Percentiles rank a stretch among this genome's conserved stretches.
These are phyloP conservation scores for Hanseniaspora valbyensis DNA, from an alignment of 805 yeast species.

Conservation along the genomic window DNA sequence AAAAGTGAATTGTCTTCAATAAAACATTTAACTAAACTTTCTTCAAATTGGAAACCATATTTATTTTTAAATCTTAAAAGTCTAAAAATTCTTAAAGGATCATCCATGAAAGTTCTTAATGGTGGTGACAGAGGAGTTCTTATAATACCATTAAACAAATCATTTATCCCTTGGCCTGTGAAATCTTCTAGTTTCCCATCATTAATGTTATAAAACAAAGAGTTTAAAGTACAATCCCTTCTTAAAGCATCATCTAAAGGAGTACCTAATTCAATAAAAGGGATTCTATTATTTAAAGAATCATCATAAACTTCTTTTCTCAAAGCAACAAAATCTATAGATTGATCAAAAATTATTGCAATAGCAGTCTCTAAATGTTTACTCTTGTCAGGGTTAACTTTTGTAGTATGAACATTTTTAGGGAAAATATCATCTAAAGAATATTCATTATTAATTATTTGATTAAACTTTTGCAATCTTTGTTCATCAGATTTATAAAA, in stretches of 20 bases:
- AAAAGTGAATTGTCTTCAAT: constrained; percentile 58
- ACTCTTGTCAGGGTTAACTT: constrained; percentile 86
- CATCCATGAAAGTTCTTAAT: constrained; percentile 75
- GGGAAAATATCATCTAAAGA: not conserved
- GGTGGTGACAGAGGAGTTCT: constrained; percentile 79
- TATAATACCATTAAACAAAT: constrained; percentile 56
- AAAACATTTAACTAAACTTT: constrained; percentile 31
- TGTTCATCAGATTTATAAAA: constrained; percentile 22
- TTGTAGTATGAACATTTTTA: constrained; percentile 62
- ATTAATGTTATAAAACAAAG: constrained; percentile 74
- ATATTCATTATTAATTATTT: not conserved
- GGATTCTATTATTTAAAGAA: constrained; percentile 54
- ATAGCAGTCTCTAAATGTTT: constrained; percentile 97
- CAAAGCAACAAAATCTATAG: constrained; percentile 85
- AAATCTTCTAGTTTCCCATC: constrained; percentile 68
- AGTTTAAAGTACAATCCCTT: constrained; percentile 91
- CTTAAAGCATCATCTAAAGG: constrained; percentile 84
- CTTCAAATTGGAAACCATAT: constrained; percentile 50
- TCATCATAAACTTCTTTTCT: constrained; percentile 75
- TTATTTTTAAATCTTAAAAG: constrained; percentile 76
- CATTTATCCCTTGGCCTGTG: constrained; percentile 65
- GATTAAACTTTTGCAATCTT: constrained; percentile 4
- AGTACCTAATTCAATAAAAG: constrained; percentile 72
- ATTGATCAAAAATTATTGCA: constrained; percentile 70
- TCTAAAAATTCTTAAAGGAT: constrained; percentile 82